phyloP scores from a whole-genome alignment of 768 basidiomycete genomes.

The Infundibulicybe gibba region DNA sequence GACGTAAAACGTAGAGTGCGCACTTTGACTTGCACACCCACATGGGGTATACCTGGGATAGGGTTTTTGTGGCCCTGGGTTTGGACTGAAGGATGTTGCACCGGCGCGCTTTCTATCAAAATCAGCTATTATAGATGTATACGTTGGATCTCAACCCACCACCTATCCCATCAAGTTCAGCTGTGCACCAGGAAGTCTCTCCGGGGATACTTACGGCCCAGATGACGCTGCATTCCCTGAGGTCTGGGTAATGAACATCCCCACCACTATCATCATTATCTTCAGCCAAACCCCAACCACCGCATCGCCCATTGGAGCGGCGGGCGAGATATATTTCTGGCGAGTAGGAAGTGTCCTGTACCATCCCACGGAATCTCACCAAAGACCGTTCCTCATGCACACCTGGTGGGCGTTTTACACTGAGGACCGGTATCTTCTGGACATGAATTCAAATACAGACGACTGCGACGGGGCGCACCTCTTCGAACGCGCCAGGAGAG shows the following conservation, averaged over 20 bases:
- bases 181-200: slow-evolving; percentile 53
- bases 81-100: slow-evolving; percentile 2
- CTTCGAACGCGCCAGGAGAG: slow-evolving; percentile 32
- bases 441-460: slow-evolving; percentile 1
- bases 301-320: slow-evolving; percentile 37
- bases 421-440: slow-evolving; percentile 56
- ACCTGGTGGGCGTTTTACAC: slow-evolving; percentile 43
- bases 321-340: slow-evolving; percentile 69
- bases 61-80: slow-evolving; percentile 63
- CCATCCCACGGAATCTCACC: slow-evolving; percentile 73
- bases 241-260: slow-evolving; percentile 39
- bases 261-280: slow-evolving; percentile 19
- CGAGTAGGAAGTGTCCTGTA: slow-evolving; percentile 77
- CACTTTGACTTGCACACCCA: slow-evolving; percentile 77
- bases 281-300: slow-evolving; percentile 71
- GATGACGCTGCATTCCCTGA: slow-evolving; percentile 59
- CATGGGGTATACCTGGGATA: slow-evolving; percentile 42
- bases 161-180: slow-evolving; percentile 7
- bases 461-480: slow-evolving; percentile 22
- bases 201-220: slow-evolving; percentile 80
- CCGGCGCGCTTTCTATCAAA: background rate
- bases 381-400: slow-evolving; percentile 49
- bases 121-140: background rate
- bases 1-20: slow-evolving; percentile 1
- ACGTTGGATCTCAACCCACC: background rate